Percentiles rank a stretch among this genome's conserved stretches.
These are phyloP conservation scores for Lupinus albus DNA, from an alignment of 306 rosid species.

Conservation along the genomic window DNA sequence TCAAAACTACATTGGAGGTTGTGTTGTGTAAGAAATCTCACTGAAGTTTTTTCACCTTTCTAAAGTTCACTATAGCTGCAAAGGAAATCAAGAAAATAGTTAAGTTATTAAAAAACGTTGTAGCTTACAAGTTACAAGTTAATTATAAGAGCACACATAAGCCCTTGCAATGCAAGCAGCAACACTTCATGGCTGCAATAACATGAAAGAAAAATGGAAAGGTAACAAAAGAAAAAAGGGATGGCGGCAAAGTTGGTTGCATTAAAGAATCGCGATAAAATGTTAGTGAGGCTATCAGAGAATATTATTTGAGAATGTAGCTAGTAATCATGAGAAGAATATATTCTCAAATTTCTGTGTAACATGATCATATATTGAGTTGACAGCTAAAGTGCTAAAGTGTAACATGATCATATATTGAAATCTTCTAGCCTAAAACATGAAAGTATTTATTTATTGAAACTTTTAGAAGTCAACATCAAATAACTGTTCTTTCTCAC, in stretches of 20 bases:
- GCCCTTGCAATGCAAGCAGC: conserved; percentile 16
- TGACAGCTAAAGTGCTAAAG: conserved; percentile 40
- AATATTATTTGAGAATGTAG: conserved; percentile 21
- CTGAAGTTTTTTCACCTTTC: background rate
- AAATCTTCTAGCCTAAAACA: conserved; percentile 43
- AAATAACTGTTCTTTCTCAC: conserved; percentile 28
- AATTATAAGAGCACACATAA: background rate
- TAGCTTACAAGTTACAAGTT: background rate
- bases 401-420: conserved; percentile 40
- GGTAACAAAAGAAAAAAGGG: background rate
- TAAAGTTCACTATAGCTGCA: background rate
- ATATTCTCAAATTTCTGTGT: conserved; percentile 14
- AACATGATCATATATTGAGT: conserved; percentile 42
- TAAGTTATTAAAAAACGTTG: background rate
- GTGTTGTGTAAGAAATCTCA: background rate
- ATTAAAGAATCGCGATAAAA: conserved; percentile 9
- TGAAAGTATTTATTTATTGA: conserved; percentile 12
- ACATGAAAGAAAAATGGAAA: conserved; percentile 3
- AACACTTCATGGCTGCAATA: conserved; percentile 24
- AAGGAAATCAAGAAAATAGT: background rate
- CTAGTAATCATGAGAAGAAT: conserved; percentile 45
- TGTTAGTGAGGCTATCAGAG: conserved; percentile 5
- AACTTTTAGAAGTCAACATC: conserved; percentile 43
- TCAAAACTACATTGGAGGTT: background rate
- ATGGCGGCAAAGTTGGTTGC: conserved; percentile 25